Evolutionary conservation across 2,329 filamentous ascomycete species (phyloP).

Genomic region (Kalmusia sp.): DNA sequence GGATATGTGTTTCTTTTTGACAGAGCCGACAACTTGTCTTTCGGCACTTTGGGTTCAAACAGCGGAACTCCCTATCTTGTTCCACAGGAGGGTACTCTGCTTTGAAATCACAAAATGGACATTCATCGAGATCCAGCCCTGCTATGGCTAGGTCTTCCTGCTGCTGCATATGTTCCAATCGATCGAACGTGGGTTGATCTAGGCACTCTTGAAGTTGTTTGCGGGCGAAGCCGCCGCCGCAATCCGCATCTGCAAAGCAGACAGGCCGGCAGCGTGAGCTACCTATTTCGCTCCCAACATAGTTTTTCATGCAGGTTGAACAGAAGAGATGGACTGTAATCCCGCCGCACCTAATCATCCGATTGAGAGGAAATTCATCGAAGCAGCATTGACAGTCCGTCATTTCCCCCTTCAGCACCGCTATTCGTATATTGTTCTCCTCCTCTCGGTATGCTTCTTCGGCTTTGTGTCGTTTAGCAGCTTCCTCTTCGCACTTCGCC

Average conservation of each 20-base stretch:
- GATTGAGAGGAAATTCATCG: constrained; percentile 68
- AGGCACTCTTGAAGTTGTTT: constrained; percentile 65
- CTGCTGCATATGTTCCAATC: constrained; percentile 75
- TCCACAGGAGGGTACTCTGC: constrained; percentile 74
- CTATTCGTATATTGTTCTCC: constrained; percentile 41
- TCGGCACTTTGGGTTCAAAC: constrained; percentile 70
- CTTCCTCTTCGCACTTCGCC: constrained; percentile 30
- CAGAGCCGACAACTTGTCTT: constrained; percentile 65
- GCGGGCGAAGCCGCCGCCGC: constrained; percentile 66
- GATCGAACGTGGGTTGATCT: constrained; percentile 63
- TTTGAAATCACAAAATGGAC: constrained; percentile 83
- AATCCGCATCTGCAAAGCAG: constrained; percentile 71
- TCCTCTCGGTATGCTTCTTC: constrained; percentile 36
- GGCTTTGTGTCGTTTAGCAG: constrained; percentile 36
- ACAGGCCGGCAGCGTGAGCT: constrained; percentile 70
- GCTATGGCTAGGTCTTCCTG: constrained; percentile 73
- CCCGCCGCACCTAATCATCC: constrained; percentile 72
- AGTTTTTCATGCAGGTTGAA: constrained; percentile 66
- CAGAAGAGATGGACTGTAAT: constrained; percentile 72
- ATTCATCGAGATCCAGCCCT: constrained; percentile 74
- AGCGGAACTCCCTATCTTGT: constrained; percentile 75
- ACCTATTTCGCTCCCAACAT: constrained; percentile 74
- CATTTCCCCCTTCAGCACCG: constrained; percentile 53
- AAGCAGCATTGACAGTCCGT: constrained; percentile 78
- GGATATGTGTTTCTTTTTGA: constrained; percentile 72